These are phyloP conservation scores for Exophiala xenobiotica DNA, from an alignment of 2,329 filamentous ascomycete species.

Conservation along the genomic window DNA sequence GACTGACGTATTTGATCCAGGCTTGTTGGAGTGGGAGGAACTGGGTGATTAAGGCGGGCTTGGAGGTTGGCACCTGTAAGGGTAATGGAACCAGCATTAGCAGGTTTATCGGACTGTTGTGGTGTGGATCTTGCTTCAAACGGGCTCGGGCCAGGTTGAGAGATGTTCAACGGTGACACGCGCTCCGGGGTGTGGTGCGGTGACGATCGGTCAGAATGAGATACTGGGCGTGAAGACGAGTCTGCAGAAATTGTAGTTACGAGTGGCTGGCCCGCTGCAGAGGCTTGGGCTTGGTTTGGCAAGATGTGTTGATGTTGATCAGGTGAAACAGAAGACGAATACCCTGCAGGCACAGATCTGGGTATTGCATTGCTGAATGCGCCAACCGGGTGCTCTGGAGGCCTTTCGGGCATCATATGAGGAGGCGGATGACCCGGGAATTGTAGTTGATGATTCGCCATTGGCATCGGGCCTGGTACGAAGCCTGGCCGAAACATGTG, in stretches of 20 bases:
- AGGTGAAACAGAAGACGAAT: neutral
- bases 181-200: constrained; percentile 11
- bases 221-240: constrained; percentile 19
- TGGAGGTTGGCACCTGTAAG: constrained; percentile 34
- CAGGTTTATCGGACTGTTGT: constrained; percentile 6
- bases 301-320: constrained; percentile 1
- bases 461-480: neutral
- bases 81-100: constrained; percentile 23
- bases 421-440: constrained; percentile 31
- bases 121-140: neutral
- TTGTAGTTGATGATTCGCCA: constrained; percentile 9
- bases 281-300: neutral
- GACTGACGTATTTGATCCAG: constrained; percentile 11
- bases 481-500: constrained; percentile 3
- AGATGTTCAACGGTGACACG: constrained; percentile 12
- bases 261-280: constrained; percentile 5
- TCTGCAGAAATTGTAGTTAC: constrained; percentile 10
- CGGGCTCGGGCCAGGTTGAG: constrained; percentile 3
- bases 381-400: neutral
- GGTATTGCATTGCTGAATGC: neutral
- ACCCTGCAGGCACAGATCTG: neutral
- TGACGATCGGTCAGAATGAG: constrained; percentile 19
- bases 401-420: neutral
- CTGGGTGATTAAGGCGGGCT: constrained; percentile 34
- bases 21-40: constrained; percentile 31